phyloP scores from a whole-genome alignment of 2,329 filamentous ascomycete genomes.

The Sordariomycetes sp. region DNA sequence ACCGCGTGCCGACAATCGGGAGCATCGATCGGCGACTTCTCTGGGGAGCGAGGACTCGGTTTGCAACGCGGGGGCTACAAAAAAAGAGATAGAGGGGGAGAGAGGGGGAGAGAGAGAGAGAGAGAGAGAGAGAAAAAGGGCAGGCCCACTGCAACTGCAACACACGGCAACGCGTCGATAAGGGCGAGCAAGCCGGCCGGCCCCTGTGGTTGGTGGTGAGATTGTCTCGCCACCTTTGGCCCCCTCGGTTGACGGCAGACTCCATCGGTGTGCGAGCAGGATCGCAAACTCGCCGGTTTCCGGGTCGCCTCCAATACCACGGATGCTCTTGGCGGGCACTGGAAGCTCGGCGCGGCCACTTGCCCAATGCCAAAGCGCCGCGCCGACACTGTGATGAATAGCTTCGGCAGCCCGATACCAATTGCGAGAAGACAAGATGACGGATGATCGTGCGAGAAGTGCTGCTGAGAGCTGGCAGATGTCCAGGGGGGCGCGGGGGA shows the following conservation, averaged over 20 bases:
- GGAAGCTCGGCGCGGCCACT: neutral
- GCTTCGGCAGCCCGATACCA: neutral
- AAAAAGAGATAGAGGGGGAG: too few relatives aligned
- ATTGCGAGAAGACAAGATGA: neutral
- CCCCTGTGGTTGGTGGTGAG: neutral
- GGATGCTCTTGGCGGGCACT: neutral
- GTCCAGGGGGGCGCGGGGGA: neutral
- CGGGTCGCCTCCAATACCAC: neutral
- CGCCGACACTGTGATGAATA: neutral
- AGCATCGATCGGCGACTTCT: neutral
- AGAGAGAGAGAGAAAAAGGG: too few relatives aligned
- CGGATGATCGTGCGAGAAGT: neutral
- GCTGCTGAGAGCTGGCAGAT: neutral
- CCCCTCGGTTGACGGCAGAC: too few relatives aligned
- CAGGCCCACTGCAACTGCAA: too few relatives aligned
- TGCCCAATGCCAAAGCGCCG: neutral
- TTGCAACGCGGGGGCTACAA: too few relatives aligned
- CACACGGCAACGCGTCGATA: too few relatives aligned
- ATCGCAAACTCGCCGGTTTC: too few relatives aligned
- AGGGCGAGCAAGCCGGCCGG: neutral
- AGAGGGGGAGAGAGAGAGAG: too few relatives aligned
- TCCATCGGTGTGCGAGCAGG: too few relatives aligned
- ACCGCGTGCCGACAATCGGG: neutral
- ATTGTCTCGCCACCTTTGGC: neutral
- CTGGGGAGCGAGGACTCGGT: too few relatives aligned